Conservation (phyloP, 768 basidiomycete genomes). For the Auricularia cornea region DNA sequence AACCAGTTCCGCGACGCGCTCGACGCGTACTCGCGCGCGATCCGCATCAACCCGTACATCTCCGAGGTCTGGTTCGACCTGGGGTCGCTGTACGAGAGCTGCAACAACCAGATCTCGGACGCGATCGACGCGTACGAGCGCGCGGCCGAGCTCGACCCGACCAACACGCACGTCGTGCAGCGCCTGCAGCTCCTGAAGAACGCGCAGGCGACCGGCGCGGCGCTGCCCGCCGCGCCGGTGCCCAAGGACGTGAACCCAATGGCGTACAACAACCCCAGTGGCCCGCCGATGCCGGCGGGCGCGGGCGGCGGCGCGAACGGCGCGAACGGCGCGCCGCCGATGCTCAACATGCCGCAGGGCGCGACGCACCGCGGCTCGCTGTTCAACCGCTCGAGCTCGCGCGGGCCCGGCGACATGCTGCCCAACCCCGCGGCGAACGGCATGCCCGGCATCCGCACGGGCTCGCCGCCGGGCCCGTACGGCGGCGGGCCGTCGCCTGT, state of each 20-base stretch:
- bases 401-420: background rate
- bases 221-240: slow-evolving; percentile 75
- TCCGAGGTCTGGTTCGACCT: slow-evolving; percentile 94
- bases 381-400: background rate
- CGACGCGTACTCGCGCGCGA: slow-evolving; percentile 97
- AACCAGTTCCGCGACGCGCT: slow-evolving; percentile 98
- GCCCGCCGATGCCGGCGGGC: slow-evolving; percentile 39
- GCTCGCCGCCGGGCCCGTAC: background rate
- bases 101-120: slow-evolving; percentile 98
- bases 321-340: background rate
- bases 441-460: background rate
- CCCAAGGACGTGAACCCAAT: slow-evolving; percentile 96
- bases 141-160: slow-evolving; percentile 87
- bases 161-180: slow-evolving; percentile 73
- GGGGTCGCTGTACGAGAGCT: slow-evolving; percentile 92
- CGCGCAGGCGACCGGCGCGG: slow-evolving; percentile 65
- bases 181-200: slow-evolving; percentile 70
- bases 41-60: slow-evolving; percentile 98
- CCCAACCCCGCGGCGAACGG: background rate
- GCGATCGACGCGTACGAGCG: slow-evolving; percentile 97
- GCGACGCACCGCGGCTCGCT: background rate
- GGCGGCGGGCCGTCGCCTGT: no score
- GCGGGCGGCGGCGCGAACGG: background rate
- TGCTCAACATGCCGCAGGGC: background rate
- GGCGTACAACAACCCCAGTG: slow-evolving; percentile 60